phyloP scores from a whole-genome alignment of 2,329 filamentous ascomycete species.

The Fusarium cyanostomum region DNA sequence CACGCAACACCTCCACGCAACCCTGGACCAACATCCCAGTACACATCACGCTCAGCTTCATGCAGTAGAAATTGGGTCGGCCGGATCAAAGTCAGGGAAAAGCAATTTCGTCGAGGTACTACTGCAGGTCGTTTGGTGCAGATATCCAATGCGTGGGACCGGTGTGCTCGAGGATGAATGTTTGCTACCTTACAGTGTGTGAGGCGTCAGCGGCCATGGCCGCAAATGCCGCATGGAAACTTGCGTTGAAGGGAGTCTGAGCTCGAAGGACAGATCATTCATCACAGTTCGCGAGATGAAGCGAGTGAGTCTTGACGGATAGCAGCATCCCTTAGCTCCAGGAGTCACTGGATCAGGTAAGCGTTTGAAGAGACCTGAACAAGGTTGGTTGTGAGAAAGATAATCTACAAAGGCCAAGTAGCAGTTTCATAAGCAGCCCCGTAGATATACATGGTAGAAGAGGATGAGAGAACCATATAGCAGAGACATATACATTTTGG shows the following conservation, averaged over 20 bases:
- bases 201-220: conserved; percentile 15
- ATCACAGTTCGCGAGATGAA: conserved; percentile 1
- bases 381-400: conserved; percentile 1
- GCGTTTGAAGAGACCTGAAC: neutral
- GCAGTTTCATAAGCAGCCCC: conserved; percentile 3
- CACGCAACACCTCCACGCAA: conserved; percentile 19
- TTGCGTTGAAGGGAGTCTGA: conserved; percentile 24
- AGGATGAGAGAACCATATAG: conserved; percentile 8
- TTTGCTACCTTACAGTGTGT: conserved; percentile 38
- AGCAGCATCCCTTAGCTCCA: neutral
- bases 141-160: conserved; percentile 19
- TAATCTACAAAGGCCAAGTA: conserved; percentile 3
- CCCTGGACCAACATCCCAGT: conserved; percentile 18
- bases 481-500: conserved; percentile 29
- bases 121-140: conserved; percentile 14
- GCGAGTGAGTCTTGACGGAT: neutral
- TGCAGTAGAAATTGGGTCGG: neutral
- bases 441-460: conserved; percentile 32
- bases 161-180: conserved; percentile 15
- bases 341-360: neutral
- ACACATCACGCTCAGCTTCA: neutral
- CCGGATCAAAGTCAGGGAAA: neutral
- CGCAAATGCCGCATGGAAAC: conserved; percentile 26
- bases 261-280: conserved; percentile 10
- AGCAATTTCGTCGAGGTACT: conserved; percentile 12